Evolutionary conservation across 2,329 filamentous ascomycete species (phyloP), one percentile per base, ranked within the genome.

Genomic region (Trichoderma afroharzianum): DNA sequence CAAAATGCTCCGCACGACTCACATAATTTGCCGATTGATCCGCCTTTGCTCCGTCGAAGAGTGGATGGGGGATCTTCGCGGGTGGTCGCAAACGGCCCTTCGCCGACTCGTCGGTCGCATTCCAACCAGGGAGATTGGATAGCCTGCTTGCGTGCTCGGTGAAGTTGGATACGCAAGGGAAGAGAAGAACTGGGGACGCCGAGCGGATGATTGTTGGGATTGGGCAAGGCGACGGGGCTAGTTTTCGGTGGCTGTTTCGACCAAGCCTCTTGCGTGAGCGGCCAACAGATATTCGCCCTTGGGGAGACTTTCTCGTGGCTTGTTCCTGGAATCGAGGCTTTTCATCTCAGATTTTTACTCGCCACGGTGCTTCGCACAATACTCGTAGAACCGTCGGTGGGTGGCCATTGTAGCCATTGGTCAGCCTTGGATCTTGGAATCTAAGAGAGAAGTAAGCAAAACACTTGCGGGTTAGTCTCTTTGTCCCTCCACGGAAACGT

Each of bases 21-120:
- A 43, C 47, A 63, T 63, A 57, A 55, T 70, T 70, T 70, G 68
- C 68, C 59, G 68, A 43, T 47, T 6, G 50, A 62, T 70, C 67
- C 67, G 67, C 67, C 36, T 43, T 62, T 55, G 67, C 67, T 57
- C 58, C 43, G 59, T 57, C 14, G 24, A 66, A 26, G 15, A 26
- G 36, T 59, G 55, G 33, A 18, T 11, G 39, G 39, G 21, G n/a
- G 12, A 63, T 59, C 57, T 63, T 63, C 5, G 61, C 12, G 11
- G 11, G 50, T 26, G 30, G 7, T 53, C 50, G 50, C 63, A 67
- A 58, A 58, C 63, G 63, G 63, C 9, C 63, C 18, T 66, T 57
- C 15, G 63, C 21, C 63, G 47, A 43, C 59, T 63, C 33, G 59
- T 36, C 21, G 32, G 30, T 18, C 58, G 64, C 64, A 68, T 68